Evolutionary conservation across 2,329 filamentous ascomycete species (phyloP).

Genomic region (Hypocrella siamensis): DNA sequence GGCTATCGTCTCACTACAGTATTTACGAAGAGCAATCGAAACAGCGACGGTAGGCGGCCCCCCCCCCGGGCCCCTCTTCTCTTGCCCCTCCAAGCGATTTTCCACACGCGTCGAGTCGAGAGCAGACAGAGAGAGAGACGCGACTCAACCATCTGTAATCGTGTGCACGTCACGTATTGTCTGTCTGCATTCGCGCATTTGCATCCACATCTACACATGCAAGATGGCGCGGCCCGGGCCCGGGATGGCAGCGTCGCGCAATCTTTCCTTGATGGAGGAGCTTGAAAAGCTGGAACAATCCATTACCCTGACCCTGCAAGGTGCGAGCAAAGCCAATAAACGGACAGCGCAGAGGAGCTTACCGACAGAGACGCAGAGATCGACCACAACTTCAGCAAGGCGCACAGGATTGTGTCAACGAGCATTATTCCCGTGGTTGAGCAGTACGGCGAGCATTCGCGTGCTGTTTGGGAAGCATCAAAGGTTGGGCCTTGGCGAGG

Average conservation of each 20-base stretch:
- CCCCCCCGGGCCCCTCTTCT: too few species aligned
- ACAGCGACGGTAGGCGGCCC: too few species aligned
- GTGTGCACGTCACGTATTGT: too few species aligned
- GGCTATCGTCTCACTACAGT: too few species aligned
- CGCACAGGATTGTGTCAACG: constrained; percentile 87
- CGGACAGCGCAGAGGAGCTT: background rate
- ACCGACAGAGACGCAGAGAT: constrained; percentile 50
- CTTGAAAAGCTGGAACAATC: constrained; percentile 91
- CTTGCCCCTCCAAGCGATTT: too few species aligned
- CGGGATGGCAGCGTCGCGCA: constrained; percentile 27
- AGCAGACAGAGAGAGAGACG: too few species aligned
- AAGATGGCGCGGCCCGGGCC: constrained; percentile 34
- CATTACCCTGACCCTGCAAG: constrained; percentile 90
- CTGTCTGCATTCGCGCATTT: too few species aligned
- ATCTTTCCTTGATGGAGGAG: constrained; percentile 78
- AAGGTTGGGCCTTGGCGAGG: constrained; percentile 41
- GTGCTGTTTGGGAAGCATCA: constrained; percentile 89
- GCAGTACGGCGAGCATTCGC: constrained; percentile 87
- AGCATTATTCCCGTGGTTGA: constrained; percentile 89
- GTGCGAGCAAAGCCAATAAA: constrained; percentile 23
- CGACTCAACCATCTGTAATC: background rate
- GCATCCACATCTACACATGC: background rate
- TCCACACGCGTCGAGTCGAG: too few species aligned
- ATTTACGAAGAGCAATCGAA: too few species aligned
- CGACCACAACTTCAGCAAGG: constrained; percentile 94